Evolutionary conservation across 768 basidiomycete species (phyloP), one percentile per base, ranked within the genome.

Genomic region (Dentipellis sp.): DNA sequence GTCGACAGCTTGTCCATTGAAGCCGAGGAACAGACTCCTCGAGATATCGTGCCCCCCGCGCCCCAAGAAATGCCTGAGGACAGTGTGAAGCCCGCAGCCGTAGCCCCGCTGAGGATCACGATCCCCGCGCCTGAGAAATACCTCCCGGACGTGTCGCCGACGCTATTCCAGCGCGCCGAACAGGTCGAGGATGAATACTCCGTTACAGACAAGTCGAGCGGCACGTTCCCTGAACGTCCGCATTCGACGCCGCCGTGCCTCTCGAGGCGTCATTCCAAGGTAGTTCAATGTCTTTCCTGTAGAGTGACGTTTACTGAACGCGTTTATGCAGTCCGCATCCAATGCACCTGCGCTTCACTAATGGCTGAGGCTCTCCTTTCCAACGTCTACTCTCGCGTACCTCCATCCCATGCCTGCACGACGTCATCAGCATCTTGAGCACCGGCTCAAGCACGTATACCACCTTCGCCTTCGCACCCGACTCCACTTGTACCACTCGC

Each of bases 231-330:
- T 21, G 45, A 40, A 8, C 59, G 59, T 19, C 59, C 59, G 6
- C 52, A 55, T 38, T 60, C 59, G 11, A 60, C 59, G 2, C 59
- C 59, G 4, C 59, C 59, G 2, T 50, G 57, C 14, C n/a, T n/a
- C 16, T 11, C 14, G 10, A 19, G 42, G 42, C 42, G 42, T 14
- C 12, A 19, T 45, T 16, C 16, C n/a, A 19, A 45, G 42, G 42
- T 45, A 16, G 14, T 6, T 40, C 17, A 11, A 17, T 40, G 6
- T 40, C 17, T 40, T 40, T 17, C 7, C 11, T 6, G 39, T 10
- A 17, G 12, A 10, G 29, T 29, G 39, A 40, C 1, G 39, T 40
- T 11, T 14, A 17, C 39, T 40, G 42, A 45, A 14, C 42, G 8
- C 16, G 9, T 45, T n/a, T 45, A 10, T 23, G 17, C 53, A 37